Evolutionary conservation across 768 basidiomycete species (phyloP).

Genomic region (Macrocybe gigantea): DNA sequence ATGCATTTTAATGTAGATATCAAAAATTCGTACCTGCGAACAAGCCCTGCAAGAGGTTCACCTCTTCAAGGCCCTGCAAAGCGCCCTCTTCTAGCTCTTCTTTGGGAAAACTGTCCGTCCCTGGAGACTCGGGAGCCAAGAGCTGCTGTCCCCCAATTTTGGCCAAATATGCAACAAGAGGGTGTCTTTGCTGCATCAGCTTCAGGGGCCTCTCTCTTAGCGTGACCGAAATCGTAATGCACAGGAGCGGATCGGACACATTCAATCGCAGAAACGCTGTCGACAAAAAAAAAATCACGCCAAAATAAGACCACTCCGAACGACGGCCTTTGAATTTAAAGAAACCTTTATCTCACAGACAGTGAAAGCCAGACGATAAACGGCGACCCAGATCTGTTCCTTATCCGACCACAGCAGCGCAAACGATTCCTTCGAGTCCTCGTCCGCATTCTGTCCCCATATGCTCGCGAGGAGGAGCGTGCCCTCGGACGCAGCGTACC

Average conservation of each 20-base stretch:
- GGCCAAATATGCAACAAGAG: conserved; percentile 33
- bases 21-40: conserved; percentile 42
- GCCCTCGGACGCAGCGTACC: conserved; percentile 77
- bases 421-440: conserved; percentile 51
- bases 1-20: background rate
- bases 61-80: conserved; percentile 54
- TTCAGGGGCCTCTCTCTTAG: conserved; percentile 73
- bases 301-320: background rate
- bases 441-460: conserved; percentile 60
- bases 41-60: conserved; percentile 48
- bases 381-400: conserved; percentile 66
- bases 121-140: conserved; percentile 27
- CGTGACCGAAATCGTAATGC: conserved; percentile 80
- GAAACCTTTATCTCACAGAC: conserved; percentile 52
- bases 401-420: conserved; percentile 58
- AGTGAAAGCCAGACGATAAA: conserved; percentile 72
- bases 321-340: background rate
- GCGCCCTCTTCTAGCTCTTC: conserved; percentile 30
- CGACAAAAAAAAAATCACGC: conserved; percentile 4
- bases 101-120: conserved; percentile 18
- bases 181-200: conserved; percentile 34
- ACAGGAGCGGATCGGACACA: conserved; percentile 71
- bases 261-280: conserved; percentile 71
- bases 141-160: conserved; percentile 30
- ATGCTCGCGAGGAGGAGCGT: conserved; percentile 62